Conservation (phyloP, 305 asterid species). For the Fraxinus velutina region DNA sequence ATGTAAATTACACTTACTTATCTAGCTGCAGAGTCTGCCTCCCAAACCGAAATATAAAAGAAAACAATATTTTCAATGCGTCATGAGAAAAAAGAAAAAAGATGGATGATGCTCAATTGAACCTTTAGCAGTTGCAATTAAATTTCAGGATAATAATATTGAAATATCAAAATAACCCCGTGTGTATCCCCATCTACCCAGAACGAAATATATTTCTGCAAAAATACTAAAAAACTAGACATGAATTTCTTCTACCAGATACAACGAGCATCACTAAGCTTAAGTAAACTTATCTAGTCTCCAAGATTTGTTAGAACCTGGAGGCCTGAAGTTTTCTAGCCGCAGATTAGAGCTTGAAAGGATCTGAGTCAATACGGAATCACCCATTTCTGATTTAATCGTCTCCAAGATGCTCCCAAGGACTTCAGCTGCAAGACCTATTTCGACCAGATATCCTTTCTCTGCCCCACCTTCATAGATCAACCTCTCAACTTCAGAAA, state of each 20-base stretch:
- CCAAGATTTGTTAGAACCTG: slow-evolving; percentile 33
- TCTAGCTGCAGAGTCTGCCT: not conserved
- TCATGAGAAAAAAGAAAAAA: not conserved
- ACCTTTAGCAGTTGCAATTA: not conserved
- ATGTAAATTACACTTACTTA: not conserved
- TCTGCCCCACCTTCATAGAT: slow-evolving; percentile 53
- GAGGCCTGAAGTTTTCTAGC: slow-evolving; percentile 50
- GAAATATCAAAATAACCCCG: not conserved
- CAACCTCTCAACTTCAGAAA: slow-evolving; percentile 44
- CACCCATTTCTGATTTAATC: slow-evolving; percentile 58
- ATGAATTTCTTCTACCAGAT: not conserved
- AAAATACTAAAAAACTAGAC: not conserved
- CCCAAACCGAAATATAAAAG: not conserved
- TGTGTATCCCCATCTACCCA: not conserved
- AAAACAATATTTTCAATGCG: not conserved
- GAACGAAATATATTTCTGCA: not conserved
- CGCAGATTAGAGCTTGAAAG: slow-evolving; percentile 42
- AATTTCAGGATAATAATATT: not conserved
- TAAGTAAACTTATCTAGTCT: slow-evolving; percentile 46
- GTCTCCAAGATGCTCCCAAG: slow-evolving; percentile 46
- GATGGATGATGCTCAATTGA: not conserved
- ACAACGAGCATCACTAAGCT: slow-evolving; percentile 4
- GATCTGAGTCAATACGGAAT: slow-evolving; percentile 47
- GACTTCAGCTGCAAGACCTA: slow-evolving; percentile 38
- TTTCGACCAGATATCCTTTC: slow-evolving; percentile 40